Evolutionary conservation across 345 rosid species (phyloP), one percentile per base, ranked within the genome.

Genomic region (Hibiscus trionum): DNA sequence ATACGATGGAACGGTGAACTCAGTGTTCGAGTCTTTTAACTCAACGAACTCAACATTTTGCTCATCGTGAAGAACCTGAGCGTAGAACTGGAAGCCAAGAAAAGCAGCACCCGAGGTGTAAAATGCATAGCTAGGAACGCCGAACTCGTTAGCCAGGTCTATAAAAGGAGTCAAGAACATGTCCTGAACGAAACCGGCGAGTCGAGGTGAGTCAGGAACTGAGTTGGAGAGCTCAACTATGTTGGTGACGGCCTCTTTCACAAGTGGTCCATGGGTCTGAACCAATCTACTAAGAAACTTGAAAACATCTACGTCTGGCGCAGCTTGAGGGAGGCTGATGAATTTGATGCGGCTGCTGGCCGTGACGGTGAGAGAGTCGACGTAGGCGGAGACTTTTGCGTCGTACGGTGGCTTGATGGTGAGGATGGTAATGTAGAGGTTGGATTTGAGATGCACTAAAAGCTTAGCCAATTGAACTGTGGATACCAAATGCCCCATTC

Each of bases 401-500:
- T 50, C 12, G 21, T 7, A 16, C 3, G 59, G 42, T 27, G 42
- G 9, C 44, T 68, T 49, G 33, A 84, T 77, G 76, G 81, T 75
- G 76, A 88, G 80, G 1, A 88, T 60, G 3, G 87, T 77, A 66
- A 80, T 31, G 9, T 82, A 84, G 61, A 88, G 69, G 46, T 77
- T 71, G 11, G 66, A 59, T 12, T 90, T 77, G 1, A 35, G 73
- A 11, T 66, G 3, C 35, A 85, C 73, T 16, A 86, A 76, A 37
- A 70, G 74, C 70, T 83, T 84, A 0, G 86, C 90, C 29, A 82
- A 2, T 80, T 84, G 75, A 16, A 83, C 77, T 1, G 77, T 19
- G 15, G 86, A 71, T 7, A 64, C n/a, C 24, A 88, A 80, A 76
- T 90, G 90, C 17, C 91, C 91, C 0, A 70, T 58, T 2, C 50